Evolutionary conservation across 2,329 filamentous ascomycete genomes (phyloP), one percentile per base, ranked within the genome.

Genomic region (Pseudodiploospora longispora): DNA sequence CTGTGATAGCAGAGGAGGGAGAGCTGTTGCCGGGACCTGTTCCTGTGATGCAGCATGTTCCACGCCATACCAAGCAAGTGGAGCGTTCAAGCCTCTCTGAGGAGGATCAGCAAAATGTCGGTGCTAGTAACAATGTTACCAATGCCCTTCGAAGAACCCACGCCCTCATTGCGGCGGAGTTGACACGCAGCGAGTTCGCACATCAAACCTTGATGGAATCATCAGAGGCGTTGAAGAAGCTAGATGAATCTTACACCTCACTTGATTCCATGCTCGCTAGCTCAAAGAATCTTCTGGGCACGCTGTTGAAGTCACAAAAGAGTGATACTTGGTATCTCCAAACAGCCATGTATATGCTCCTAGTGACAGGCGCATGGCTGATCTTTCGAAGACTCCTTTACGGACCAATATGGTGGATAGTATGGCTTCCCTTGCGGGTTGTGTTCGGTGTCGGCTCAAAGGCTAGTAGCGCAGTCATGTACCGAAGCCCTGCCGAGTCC

Each of bases 281-380:
- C 45, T 90, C 86, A 38, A 77, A 79, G 51, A 82, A 82, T 44
- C 71, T 98, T 12, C 77, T 96, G 6, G 80, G 80, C 6, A 87
- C 87, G 12, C 71, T 98, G 38, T 69, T 97, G 38, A 80, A 80
- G 49, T 93, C 87, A 51, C 88, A 94, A 60, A 98, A 98, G 73
- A 93, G 85, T 52, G 93, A 98, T 61, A 96, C 90, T 3, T 98
- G 93, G 93, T 98, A 98, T 61, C 76, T 98, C 31, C 85, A 93
- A 65, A 94, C 87, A 33, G 81, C 90, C 2, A 82, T 97, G 52
- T 94, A 90, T 60, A 74, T 96, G 54, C 75, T 97, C 10, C 58
- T 85, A 27, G 77, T 69, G 5, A 96, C 89, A 1, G 80, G 90
- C 36, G 73, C 71, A 30, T 98, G 93, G 93, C 74, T 98, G 6